Evolutionary conservation across 768 basidiomycete genomes (phyloP), one percentile per base, ranked within the genome.

Genomic region (Boletellus emodensis): DNA sequence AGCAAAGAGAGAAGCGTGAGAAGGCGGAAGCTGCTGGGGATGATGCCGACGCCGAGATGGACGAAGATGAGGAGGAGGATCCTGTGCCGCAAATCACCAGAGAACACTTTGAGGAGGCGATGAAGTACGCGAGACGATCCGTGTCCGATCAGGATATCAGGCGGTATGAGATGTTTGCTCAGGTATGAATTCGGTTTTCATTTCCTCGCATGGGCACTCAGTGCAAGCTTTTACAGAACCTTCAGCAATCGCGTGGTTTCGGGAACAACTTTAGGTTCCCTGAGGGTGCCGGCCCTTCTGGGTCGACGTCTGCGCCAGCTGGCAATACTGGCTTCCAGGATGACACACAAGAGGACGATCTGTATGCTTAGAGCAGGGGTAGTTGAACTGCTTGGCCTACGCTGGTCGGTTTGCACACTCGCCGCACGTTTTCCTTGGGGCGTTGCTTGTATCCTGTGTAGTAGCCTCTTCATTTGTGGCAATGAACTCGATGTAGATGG

Each of bases 181-280:
- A 94, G 78, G 85, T 86, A 65, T 45, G 78, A 63, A 18, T 36
- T 48, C 44, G 10, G 20, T 24, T 44, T 15, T 49, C 28, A 48
- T 18, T 14, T 30, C 40, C 37, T 40, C 32, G 5, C 2, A 4
- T 6, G 6, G 32, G 45, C 11, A 22, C 42, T 52, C n/a, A 47
- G 0, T 30, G 15, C 36, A n/a, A 45, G 52, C 39, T 55, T n/a
- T 38, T 41, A 48, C 59, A 90, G 86, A 92, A 91, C 69, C 73
- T 93, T 53, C 90, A 91, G 72, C 92, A 93, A 70, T 90, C 89
- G 53, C 85, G 92, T 65, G 87, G 86, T 40, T 94, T 96, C 65
- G 94, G 95, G 42, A 87, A 86, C 73, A 87, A 83, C 69, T 99
- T 99, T 85, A 94, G 91, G 78, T 99, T 99, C 93, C 96, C 96